These are phyloP conservation scores for Plasmodium inui DNA, from an alignment of 169 alveolate species.

Conservation along the genomic window DNA sequence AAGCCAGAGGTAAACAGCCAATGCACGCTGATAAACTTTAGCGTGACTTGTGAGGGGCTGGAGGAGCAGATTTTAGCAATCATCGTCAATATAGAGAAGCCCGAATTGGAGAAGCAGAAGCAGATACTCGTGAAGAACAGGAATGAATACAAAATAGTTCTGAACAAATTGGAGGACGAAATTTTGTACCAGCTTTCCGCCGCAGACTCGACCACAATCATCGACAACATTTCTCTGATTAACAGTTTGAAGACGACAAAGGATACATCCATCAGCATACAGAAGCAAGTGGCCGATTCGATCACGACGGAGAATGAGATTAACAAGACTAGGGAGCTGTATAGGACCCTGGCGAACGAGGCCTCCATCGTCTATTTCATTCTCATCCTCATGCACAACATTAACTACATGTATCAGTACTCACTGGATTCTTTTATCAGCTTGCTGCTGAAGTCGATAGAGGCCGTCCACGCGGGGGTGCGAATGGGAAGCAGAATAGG, in stretches of 20 bases:
- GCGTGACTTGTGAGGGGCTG: constrained; percentile 96
- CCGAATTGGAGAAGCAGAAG: constrained; percentile 95
- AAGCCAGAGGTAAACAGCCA: constrained; percentile 98
- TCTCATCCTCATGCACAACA: constrained; percentile 93
- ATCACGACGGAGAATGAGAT: constrained; percentile 92
- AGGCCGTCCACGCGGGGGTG: constrained; percentile 79
- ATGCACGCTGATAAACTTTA: constrained; percentile 96
- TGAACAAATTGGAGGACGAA: constrained; percentile 94
- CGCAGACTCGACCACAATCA: constrained; percentile 95
- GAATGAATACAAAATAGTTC: constrained; percentile 93
- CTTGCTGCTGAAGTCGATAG: constrained; percentile 89
- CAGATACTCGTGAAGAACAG: constrained; percentile 94
- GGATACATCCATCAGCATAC: constrained; percentile 92
- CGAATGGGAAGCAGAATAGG: background rate
- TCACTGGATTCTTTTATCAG: constrained; percentile 94
- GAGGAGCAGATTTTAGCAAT: constrained; percentile 96
- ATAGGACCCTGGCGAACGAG: constrained; percentile 96
- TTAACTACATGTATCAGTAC: constrained; percentile 97
- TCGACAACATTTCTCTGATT: constrained; percentile 93
- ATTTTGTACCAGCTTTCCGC: constrained; percentile 93
- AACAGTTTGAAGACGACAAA: constrained; percentile 94
- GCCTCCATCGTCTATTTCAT: constrained; percentile 97
- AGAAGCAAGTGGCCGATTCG: constrained; percentile 90
- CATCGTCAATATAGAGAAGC: constrained; percentile 96
- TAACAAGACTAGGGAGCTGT: constrained; percentile 95